These are phyloP conservation scores for Dactylellina parvicollis DNA, from an alignment of 2,329 filamentous ascomycete species.

Conservation along the genomic window DNA sequence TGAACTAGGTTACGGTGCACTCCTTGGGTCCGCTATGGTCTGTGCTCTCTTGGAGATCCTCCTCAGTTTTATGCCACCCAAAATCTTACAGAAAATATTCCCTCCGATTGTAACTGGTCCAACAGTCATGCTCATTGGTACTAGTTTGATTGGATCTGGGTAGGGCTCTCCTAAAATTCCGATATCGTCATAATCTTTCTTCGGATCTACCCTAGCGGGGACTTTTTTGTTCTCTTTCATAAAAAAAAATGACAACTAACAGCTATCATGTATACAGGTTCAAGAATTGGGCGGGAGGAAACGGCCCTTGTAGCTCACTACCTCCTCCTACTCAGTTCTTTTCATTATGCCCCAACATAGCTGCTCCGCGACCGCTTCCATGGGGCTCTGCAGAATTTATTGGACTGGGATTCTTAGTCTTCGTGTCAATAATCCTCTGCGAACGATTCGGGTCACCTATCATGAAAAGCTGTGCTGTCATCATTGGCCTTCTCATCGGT, in stretches of 20 bases:
- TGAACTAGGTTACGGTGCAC: slow-evolving; percentile 74
- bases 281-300: slow-evolving; percentile 75
- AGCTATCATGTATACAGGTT: slow-evolving; percentile 66
- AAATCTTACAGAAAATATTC: slow-evolving; percentile 71
- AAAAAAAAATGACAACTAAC: too few relatives aligned
- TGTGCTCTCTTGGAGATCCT: slow-evolving; percentile 74
- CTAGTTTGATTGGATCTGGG: slow-evolving; percentile 70
- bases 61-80: slow-evolving; percentile 72
- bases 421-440: slow-evolving; percentile 73
- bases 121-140: slow-evolving; percentile 74
- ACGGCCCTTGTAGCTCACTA: slow-evolving; percentile 68
- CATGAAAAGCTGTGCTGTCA: slow-evolving; percentile 75
- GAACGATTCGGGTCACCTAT: slow-evolving; percentile 74
- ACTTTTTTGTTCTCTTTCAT: too few relatives aligned
- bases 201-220: too few relatives aligned
- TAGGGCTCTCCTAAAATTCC: background rate
- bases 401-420: slow-evolving; percentile 73
- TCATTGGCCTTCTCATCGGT: slow-evolving; percentile 72
- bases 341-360: slow-evolving; percentile 68
- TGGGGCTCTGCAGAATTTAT: slow-evolving; percentile 82
- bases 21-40: slow-evolving; percentile 67
- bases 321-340: slow-evolving; percentile 66
- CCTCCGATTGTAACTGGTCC: slow-evolving; percentile 75
- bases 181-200: background rate
- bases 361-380: slow-evolving; percentile 70